Evolutionary conservation across 2,329 filamentous ascomycete species (phyloP), one percentile per base, ranked within the genome.

Genomic region (Neophaeococcomyces mojaviensis): DNA sequence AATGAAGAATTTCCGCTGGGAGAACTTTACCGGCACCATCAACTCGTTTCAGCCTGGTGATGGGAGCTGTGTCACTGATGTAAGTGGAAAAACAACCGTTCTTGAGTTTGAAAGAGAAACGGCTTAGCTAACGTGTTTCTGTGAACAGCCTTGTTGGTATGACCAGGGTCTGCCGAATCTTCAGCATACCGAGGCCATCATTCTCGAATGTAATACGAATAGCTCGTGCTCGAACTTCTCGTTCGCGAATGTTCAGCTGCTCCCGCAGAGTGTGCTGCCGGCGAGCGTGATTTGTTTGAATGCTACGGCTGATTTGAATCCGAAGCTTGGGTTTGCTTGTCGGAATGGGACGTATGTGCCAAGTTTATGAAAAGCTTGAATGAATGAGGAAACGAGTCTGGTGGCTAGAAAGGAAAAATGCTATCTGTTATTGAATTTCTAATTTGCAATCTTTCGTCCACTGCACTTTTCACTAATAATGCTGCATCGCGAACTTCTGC

Each of bases 1-100:
- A 35, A 68, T 70, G 66, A 56, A 66, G 47, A 59, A 68, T 44
- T 70, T 71, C 47, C 65, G 55, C 3, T 70, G 66, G 65, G 57
- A 55, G 16, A 59, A 67, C 44, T 68, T 69, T 37, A 62, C 61
- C 1, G 68, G 68, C 4, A 65, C 64, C 4, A 63, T 70, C 47
- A 71, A 70, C 50, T 64, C 62, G 4, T 66, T 59, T 43, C 55
- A 56, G n/a, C 67, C 67, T 0, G 68, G 68, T 1, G 68, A 71
- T 52, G 66, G 66, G 4, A 64, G 62, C n/a, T 71, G 68, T 48
- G 62, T 63, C 7, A 61, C 63, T 0, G 54, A 68, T 46, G 48
- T 50, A 36, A 47, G 48, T 47, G 15, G 9, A 9, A 36, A 7
- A 36, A 8, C 15, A 8, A 7, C 15, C 33, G n/a, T 36, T 12